These are phyloP conservation scores for Neurospora sp. DNA, from an alignment of 495 filamentous ascomycete species.

Conservation along the genomic window DNA sequence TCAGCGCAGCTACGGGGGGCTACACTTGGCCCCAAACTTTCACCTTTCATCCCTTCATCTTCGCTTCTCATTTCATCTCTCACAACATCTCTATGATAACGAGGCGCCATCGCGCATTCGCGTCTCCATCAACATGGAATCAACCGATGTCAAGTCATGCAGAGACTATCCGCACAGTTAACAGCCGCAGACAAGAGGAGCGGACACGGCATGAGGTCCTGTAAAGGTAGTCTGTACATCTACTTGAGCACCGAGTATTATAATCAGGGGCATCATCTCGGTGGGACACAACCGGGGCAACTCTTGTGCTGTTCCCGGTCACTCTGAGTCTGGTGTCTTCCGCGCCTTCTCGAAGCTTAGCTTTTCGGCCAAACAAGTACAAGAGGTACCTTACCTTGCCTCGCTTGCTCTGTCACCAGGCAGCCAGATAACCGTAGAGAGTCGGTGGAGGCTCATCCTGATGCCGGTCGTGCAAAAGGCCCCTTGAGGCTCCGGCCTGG, in stretches of 20 bases:
- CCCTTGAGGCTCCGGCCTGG: not conserved
- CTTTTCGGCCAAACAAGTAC: not conserved
- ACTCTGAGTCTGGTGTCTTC: not conserved
- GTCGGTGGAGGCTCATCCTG: not conserved
- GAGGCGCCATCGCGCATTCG: not conserved
- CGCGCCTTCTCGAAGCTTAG: not conserved
- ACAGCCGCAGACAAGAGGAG: not conserved
- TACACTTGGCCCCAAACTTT: too few relatives aligned
- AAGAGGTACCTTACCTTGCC: not conserved
- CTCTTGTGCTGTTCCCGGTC: not conserved
- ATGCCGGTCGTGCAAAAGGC: not conserved
- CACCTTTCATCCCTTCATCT: not conserved
- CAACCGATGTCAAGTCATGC: not conserved
- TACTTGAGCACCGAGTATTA: not conserved
- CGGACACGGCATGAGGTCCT: not conserved
- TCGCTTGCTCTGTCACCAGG: not conserved
- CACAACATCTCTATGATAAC: not conserved
- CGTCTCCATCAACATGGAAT: not conserved
- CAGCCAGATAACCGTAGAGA: not conserved
- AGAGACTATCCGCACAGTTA: not conserved
- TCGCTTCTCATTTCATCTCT: not conserved
- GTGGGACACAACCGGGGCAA: not conserved
- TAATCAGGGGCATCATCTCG: not conserved
- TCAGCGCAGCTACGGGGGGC: not conserved
- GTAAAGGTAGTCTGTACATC: not conserved